These are phyloP conservation scores for Psilocybe cyanescens DNA, from an alignment of 768 basidiomycete genomes.

Conservation along the genomic window DNA sequence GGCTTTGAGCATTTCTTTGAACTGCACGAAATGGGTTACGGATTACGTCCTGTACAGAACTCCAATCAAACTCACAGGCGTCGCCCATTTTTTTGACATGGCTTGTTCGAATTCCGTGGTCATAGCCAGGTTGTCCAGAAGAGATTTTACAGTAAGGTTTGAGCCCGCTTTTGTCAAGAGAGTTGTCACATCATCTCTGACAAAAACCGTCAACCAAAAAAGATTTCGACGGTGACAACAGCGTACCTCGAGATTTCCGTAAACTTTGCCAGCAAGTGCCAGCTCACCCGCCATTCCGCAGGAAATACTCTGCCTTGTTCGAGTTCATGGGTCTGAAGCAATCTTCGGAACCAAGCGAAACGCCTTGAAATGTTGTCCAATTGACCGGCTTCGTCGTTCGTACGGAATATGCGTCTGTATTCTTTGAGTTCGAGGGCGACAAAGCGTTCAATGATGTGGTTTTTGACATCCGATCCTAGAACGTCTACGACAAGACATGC, in stretches of 20 bases:
- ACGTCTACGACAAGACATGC: constrained; percentile 92
- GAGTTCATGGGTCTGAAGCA: constrained; percentile 84
- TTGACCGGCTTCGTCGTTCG: constrained; percentile 94
- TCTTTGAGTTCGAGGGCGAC: constrained; percentile 91
- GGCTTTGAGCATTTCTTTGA: constrained; percentile 64
- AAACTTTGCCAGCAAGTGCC: constrained; percentile 83
- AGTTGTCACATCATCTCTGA: constrained; percentile 82
- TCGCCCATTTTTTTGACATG: constrained; percentile 82
- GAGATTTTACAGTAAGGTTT: constrained; percentile 71
- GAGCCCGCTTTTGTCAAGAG: constrained; percentile 80
- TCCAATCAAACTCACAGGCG: constrained; percentile 50
- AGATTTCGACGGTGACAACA: background rate
- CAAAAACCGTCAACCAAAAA: background rate
- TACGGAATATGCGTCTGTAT: constrained; percentile 93
- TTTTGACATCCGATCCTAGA: constrained; percentile 82
- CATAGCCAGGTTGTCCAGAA: constrained; percentile 87
- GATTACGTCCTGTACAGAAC: background rate
- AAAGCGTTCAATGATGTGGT: constrained; percentile 85
- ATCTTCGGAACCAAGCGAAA: constrained; percentile 93
- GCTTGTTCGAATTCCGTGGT: constrained; percentile 87
- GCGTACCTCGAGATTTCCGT: constrained; percentile 86
- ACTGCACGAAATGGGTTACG: constrained; percentile 37
- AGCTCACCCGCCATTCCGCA: constrained; percentile 81
- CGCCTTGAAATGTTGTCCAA: constrained; percentile 92
- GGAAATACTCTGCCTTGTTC: constrained; percentile 89